phyloP scores from a whole-genome alignment of 2,329 filamentous ascomycete genomes.

The Clarireedia monteithiana region DNA sequence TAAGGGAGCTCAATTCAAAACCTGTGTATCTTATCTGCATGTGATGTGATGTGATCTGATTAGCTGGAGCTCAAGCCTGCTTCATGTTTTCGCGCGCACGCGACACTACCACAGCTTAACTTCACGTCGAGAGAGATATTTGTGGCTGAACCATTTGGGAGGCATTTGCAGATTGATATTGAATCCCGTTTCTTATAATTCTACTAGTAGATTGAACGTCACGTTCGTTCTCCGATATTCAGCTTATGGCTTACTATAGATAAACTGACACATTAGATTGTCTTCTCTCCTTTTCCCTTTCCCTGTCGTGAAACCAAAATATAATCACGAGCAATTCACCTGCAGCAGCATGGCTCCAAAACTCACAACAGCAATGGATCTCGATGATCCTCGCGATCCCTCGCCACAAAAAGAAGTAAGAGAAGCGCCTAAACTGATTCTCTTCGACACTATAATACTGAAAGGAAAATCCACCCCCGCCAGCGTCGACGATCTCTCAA shows the following conservation, averaged over 20 bases:
- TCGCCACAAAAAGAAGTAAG: background rate
- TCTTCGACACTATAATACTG: slow-evolving; percentile 5
- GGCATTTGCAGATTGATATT: too few species aligned
- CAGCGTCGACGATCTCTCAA: background rate
- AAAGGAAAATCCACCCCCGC: background rate
- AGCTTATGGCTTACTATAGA: too few species aligned
- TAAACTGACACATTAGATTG: too few species aligned
- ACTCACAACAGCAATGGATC: background rate
- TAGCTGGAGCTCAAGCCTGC: background rate
- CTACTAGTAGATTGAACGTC: too few species aligned
- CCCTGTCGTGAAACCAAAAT: background rate
- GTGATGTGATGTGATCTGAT: background rate
- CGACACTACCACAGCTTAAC: too few species aligned
- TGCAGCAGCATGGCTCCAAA: background rate
- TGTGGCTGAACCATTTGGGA: background rate
- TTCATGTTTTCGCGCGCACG: background rate
- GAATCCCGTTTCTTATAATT: too few species aligned
- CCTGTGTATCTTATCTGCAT: slow-evolving; percentile 1
- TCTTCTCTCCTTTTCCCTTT: too few species aligned
- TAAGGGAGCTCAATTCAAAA: background rate
- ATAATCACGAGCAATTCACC: background rate
- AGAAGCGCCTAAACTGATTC: background rate
- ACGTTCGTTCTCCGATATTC: too few species aligned
- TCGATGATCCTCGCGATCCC: background rate
- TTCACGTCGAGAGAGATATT: background rate